Conservation (phyloP, 495 filamentous ascomycete species). For the Neurospora pannonica region DNA sequence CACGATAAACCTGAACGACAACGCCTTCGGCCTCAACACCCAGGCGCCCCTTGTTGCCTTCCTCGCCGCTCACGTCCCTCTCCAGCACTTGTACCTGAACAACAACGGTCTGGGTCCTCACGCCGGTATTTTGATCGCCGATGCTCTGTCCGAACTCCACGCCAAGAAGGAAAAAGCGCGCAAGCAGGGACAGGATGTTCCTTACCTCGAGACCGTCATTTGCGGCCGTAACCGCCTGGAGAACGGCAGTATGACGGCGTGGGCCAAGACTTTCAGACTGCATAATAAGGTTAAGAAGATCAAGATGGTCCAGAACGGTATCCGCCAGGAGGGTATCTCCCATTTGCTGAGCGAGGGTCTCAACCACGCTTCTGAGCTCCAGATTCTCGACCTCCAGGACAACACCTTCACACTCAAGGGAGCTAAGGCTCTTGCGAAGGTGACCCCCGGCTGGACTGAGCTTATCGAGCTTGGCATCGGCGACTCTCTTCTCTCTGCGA, state of each 20-base stretch:
- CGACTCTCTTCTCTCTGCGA: constrained; percentile 74
- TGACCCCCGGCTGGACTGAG: constrained; percentile 62
- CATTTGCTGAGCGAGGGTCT: constrained; percentile 69
- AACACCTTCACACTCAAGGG: constrained; percentile 88
- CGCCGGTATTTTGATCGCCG: constrained; percentile 76
- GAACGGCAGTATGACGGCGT: constrained; percentile 90
- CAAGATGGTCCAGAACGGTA: constrained; percentile 98
- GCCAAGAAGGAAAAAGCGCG: constrained; percentile 68
- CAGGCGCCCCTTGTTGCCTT: constrained; percentile 77
- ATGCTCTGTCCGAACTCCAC: constrained; percentile 67
- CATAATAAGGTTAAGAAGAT: constrained; percentile 72
- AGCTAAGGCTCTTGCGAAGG: constrained; percentile 66
- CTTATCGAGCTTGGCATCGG: constrained; percentile 79
- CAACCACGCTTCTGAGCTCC: constrained; percentile 50
- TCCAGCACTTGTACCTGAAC: constrained; percentile 87
- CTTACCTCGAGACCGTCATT: constrained; percentile 82
- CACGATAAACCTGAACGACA: constrained; percentile 92
- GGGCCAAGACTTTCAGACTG: constrained; percentile 76
- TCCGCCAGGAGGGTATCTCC: constrained; percentile 84
- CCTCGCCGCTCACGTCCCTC: constrained; percentile 71
- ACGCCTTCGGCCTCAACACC: constrained; percentile 93
- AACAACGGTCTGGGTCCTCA: constrained; percentile 96
- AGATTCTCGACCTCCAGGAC: constrained; percentile 84
- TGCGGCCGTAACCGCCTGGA: constrained; percentile 94
- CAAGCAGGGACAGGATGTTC: constrained; percentile 54